Evolutionary conservation across 306 rosid genomes (phyloP).

Genomic region (Urtica urens): DNA sequence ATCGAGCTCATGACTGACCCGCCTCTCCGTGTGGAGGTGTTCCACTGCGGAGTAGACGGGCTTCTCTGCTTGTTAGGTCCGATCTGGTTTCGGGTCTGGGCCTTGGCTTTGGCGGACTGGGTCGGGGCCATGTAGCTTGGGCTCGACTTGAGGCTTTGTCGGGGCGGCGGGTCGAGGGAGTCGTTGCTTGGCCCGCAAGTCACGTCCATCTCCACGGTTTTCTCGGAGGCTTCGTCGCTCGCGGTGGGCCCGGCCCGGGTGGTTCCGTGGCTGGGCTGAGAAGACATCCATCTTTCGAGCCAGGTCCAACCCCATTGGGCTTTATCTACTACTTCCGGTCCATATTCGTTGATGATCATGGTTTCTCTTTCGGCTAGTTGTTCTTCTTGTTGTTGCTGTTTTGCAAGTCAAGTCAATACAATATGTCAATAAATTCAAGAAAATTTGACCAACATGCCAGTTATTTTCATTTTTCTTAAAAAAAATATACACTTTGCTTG

Average conservation of each 20-base stretch:
- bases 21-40: constrained; percentile 18
- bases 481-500: no score
- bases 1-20: constrained; percentile 18
- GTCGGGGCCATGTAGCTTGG: constrained; percentile 86
- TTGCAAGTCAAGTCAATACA: constrained; percentile 28
- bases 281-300: constrained; percentile 80
- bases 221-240: constrained; percentile 54
- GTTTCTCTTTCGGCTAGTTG: constrained; percentile 22
- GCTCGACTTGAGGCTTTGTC: constrained; percentile 16
- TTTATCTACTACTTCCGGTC: constrained; percentile 32
- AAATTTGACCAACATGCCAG: no score
- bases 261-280: constrained; percentile 30
- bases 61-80: constrained; percentile 27
- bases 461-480: no score
- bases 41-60: constrained; percentile 48
- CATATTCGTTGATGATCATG: no score
- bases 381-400: constrained; percentile 27
- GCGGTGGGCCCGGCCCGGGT: constrained; percentile 26
- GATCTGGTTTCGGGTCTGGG: constrained; percentile 37
- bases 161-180: constrained; percentile 17
- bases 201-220: constrained; percentile 67
- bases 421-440: no score
- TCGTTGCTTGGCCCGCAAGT: constrained; percentile 14
- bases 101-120: constrained; percentile 85
- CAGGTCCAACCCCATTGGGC: constrained; percentile 74